These are phyloP conservation scores for Jacaranda copaia DNA, from an alignment of 257 asterid genomes.

Conservation along the genomic window DNA sequence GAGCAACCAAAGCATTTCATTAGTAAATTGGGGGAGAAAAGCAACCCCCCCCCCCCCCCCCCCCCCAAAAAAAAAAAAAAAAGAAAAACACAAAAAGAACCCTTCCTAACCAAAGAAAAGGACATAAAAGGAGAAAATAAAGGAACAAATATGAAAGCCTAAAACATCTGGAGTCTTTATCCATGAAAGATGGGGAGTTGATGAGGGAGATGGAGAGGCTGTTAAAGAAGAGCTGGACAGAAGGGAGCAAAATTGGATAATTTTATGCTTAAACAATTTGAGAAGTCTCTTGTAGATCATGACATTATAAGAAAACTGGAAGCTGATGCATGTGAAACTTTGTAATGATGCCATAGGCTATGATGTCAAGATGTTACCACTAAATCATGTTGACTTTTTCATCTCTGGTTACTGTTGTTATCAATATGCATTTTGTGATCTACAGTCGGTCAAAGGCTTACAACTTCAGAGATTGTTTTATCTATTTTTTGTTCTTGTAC, in stretches of 20 bases:
- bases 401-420: constrained; percentile 10
- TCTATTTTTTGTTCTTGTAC: constrained; percentile 20
- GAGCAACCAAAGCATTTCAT: not conserved
- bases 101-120: not conserved
- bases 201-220: not conserved
- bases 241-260: constrained; percentile 12
- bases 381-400: not conserved
- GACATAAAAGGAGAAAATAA: not conserved
- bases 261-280: constrained; percentile 2
- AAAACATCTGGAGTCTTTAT: not conserved
- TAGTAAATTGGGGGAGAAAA: not conserved
- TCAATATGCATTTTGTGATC: not conserved
- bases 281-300: not conserved
- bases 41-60: not conserved
- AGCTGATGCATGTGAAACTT: constrained; percentile 14
- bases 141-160: not conserved
- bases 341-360: constrained; percentile 4
- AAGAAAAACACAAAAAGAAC: not conserved
- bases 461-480: not conserved
- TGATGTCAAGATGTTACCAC: constrained; percentile 13
- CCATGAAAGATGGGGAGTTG: constrained; percentile 11
- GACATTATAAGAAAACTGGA: not conserved
- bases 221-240: not conserved
- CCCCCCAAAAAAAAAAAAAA: no score
- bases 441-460: not conserved